Base-by-base conservation (phyloP, 2,329 filamentous ascomycete genomes). In the Zymoseptoria pseudotritici region DNA sequence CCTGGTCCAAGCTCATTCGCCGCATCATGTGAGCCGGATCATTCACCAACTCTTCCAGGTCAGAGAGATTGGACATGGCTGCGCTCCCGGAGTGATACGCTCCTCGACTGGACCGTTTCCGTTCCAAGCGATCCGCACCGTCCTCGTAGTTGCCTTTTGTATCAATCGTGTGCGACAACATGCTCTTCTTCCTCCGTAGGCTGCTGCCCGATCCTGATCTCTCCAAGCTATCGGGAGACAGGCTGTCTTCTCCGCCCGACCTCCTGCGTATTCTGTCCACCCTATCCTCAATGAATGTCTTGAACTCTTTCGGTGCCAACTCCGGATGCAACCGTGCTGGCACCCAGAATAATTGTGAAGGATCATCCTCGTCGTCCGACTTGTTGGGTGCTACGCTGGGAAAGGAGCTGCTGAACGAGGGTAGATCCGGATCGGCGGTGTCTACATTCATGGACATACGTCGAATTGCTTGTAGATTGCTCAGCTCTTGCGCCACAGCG, bases 391-490 rank as follows among this genome's bases (percentile, higher is more conserved):
- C 87, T 63, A 87, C 83, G 10, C 66, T 66, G 13, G 65, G 62
- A 42, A 72, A 83, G 49, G 86, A 76, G 56, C 80, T 80, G 58
- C 83, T 83, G 70, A 89, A 90, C 2, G 87, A 87, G 13, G 90
- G 86, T 65, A 95, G 79, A 72, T 95, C 90, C 0, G 90, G 85
- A 69, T 96, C 77, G 24, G 83, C 78, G 5, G 79, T 81, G 65
- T 85, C 83, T 6, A 96, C 90, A 72, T 95, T 92, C 91, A 97
- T 96, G 20, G 92, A 96, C 86, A 97, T 90, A 65, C 92, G 85
- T 67, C 92, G 85, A 63, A 97, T 83, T 2, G 92, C 92, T 74
- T 96, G 91, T 62, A 97, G 77, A 71, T 96, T 97, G 78, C 88
- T 95, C 68, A 97, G 78, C 76, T 97, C 92, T 76, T 96, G 90